Evolutionary conservation across 768 basidiomycete species (phyloP), one percentile per base, ranked within the genome.

Genomic region (Coprinopsis marcescibilis): DNA sequence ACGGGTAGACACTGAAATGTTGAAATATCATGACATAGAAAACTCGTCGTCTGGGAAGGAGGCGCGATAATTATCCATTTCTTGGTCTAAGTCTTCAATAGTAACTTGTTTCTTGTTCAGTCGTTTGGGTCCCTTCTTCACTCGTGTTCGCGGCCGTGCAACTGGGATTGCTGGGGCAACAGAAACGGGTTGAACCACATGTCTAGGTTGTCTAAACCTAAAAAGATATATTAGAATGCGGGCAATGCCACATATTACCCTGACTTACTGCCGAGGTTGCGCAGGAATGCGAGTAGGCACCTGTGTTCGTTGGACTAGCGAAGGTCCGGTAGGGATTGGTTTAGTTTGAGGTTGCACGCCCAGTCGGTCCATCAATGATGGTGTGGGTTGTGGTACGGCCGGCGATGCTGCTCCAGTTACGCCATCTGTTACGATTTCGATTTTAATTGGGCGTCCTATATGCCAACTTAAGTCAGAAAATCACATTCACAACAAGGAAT

Each of bases 51-150:
- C 41, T 19, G 27, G 26, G 41, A 26, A 8, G 10, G 62, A 65
- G 17, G 84, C 80, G 41, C 75, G 74, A 52, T 88, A 89, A 40
- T 83, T 81, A 46, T 89, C 87, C 83, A 89, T 88, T 61, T 89
- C 86, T 59, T 75, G 71, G 60, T 89, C 86, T 19, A 89, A 70
- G 49, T 88, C 77, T 21, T 73, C 80, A 5, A 66, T 57, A 0
- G 83, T 76, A 12, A 60, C 51, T 3, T 62, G 48, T 39, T 50
- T 44, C 52, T 88, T 88, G 57, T 85, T 86, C 34, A 86, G 59
- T 30, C 87, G 77, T 56, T 77, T 81, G 0, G 87, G 83, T 0
- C 87, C 87, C 56, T 88, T 89, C 68, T 83, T 87, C 32, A 68
- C 63, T 23, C 79, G 77, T 14, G 68, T 56, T 26, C 70, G 64